Evolutionary conservation across 2,329 filamentous ascomycete species (phyloP).

Genomic region (Ciborinia camelliae): DNA sequence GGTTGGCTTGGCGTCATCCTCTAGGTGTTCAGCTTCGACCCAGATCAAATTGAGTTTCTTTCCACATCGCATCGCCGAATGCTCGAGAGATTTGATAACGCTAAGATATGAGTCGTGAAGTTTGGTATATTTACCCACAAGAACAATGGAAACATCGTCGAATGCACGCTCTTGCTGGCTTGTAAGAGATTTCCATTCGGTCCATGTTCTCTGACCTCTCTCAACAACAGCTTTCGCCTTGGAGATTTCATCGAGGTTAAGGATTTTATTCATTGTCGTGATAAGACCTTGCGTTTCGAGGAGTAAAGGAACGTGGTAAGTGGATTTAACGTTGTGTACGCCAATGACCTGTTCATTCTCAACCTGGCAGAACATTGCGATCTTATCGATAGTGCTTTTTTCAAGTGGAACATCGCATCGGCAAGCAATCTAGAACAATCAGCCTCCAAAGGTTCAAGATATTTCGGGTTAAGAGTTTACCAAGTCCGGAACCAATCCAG

Average conservation of each 20-base stretch:
- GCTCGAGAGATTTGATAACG: constrained; percentile 83
- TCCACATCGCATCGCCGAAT: constrained; percentile 81
- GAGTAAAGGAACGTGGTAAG: constrained; percentile 93
- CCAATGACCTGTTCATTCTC: constrained; percentile 80
- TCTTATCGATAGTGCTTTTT: constrained; percentile 73
- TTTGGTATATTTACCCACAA: constrained; percentile 89
- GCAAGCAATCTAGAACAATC: constrained; percentile 70
- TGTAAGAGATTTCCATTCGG: constrained; percentile 66
- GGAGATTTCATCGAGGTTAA: constrained; percentile 59
- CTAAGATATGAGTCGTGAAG: constrained; percentile 84
- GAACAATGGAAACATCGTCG: constrained; percentile 72
- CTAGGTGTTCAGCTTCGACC: constrained; percentile 83
- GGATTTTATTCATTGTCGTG: constrained; percentile 58
- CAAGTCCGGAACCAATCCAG: constrained; percentile 59
- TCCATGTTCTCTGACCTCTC: constrained; percentile 70
- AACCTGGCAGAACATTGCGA: constrained; percentile 85
- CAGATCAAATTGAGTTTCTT: constrained; percentile 77
- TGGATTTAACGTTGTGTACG: constrained; percentile 86
- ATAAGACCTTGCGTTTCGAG: constrained; percentile 78
- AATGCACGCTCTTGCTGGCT: constrained; percentile 62
- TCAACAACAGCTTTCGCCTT: constrained; percentile 53
- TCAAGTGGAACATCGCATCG: constrained; percentile 79
- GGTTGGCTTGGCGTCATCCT: constrained; percentile 65
- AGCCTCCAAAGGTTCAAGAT: constrained; percentile 3
- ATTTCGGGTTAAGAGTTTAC: constrained; percentile 40